Conservation (phyloP, 768 basidiomycete species). For the Kondoa subrosea region DNA sequence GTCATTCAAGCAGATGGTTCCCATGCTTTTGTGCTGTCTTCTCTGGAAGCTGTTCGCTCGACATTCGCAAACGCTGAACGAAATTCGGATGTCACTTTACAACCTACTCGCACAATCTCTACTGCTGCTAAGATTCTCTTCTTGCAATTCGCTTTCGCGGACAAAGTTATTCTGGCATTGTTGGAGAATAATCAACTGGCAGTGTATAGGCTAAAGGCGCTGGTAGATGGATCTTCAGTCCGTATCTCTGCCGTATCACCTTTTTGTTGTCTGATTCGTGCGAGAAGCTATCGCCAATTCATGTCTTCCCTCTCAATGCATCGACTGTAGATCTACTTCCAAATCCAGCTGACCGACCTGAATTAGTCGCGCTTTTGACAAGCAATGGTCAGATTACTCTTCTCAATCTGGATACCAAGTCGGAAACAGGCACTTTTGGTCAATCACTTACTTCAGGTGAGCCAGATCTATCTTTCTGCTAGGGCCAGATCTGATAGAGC, state of each 20-base stretch:
- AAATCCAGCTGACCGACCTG: slow-evolving; percentile 15
- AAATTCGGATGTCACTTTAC: background rate
- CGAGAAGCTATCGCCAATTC: slow-evolving; percentile 4
- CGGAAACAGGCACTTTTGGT: slow-evolving; percentile 7
- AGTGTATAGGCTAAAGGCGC: slow-evolving; percentile 20
- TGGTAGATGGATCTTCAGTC: slow-evolving; percentile 17
- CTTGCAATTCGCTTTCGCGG: slow-evolving; percentile 24
- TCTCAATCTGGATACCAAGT: slow-evolving; percentile 13
- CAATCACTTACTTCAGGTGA: slow-evolving; percentile 8
- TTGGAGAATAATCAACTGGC: slow-evolving; percentile 18
- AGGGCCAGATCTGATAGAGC: slow-evolving; percentile 9
- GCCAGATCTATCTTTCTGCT: slow-evolving; percentile 5
- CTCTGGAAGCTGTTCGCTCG: background rate
- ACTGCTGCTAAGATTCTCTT: slow-evolving; percentile 10
- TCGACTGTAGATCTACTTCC: slow-evolving; percentile 22
- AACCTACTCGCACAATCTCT: background rate
- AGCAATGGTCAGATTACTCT: slow-evolving; percentile 13
- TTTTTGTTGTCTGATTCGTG: background rate
- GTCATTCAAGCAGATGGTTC: background rate
- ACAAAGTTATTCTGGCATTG: slow-evolving; percentile 19
- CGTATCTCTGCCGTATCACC: background rate
- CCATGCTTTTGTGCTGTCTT: background rate
- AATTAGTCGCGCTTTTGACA: slow-evolving; percentile 13
- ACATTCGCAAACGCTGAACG: background rate
- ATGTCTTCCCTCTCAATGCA: slow-evolving; percentile 14